Conservation (phyloP, 768 basidiomycete genomes). For the Xerocomellus intermedius region DNA sequence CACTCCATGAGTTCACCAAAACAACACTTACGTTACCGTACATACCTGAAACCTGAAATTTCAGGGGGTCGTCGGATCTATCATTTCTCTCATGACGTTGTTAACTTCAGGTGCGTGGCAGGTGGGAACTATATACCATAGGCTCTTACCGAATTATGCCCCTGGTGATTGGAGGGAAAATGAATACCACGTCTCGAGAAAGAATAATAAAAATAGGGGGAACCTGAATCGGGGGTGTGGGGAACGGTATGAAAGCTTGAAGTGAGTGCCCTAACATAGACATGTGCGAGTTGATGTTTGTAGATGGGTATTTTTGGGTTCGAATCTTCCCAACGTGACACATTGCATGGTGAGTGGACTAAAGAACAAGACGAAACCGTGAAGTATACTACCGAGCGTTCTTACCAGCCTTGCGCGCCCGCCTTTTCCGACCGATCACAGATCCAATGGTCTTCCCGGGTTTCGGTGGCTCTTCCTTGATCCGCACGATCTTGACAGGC, state of each 20-base stretch:
- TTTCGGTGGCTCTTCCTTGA: slow-evolving; percentile 21
- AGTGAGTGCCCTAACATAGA: neutral
- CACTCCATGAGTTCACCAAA: too few relatives aligned
- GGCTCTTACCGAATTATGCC: too few relatives aligned
- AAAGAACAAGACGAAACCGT: neutral
- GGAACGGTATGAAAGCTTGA: neutral
- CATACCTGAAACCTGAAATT: too few relatives aligned
- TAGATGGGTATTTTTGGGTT: neutral
- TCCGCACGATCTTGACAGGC: slow-evolving; percentile 22
- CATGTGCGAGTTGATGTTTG: neutral
- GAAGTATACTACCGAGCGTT: slow-evolving; percentile 12
- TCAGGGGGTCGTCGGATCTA: too few relatives aligned
- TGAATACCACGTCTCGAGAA: too few relatives aligned
- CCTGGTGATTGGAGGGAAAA: too few relatives aligned
- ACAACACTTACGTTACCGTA: too few relatives aligned
- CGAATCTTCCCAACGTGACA: neutral
- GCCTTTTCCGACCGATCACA: slow-evolving; percentile 79
- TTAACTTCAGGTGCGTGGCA: too few relatives aligned
- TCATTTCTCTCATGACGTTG: too few relatives aligned
- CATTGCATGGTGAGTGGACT: neutral
- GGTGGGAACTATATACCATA: too few relatives aligned
- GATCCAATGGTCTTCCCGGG: slow-evolving; percentile 54
- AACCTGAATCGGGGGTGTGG: neutral
- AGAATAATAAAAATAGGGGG: too few relatives aligned
- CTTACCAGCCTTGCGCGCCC: slow-evolving; percentile 50